These are phyloP conservation scores for Chrysoporthe cubensis DNA, from an alignment of 2,329 filamentous ascomycete species.

Conservation along the genomic window DNA sequence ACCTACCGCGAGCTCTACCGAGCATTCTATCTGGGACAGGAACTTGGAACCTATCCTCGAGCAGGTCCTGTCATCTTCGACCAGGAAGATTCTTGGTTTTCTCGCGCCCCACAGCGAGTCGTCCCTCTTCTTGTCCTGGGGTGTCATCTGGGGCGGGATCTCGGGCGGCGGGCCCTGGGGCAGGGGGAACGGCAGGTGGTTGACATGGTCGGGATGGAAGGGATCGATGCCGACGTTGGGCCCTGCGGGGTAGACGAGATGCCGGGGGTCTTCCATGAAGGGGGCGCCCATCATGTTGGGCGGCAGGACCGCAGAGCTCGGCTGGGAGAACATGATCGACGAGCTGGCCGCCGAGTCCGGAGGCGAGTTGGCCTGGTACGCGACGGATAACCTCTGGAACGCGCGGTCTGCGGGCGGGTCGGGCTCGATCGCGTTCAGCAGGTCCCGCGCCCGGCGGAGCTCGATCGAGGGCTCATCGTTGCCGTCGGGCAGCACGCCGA, in stretches of 20 bases:
- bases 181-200: slow-evolving; percentile 87
- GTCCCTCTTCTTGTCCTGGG: slow-evolving; percentile 39
- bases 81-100: slow-evolving; percentile 82
- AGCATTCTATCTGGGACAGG: slow-evolving; percentile 66
- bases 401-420: slow-evolving; percentile 58
- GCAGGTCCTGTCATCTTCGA: slow-evolving; percentile 78
- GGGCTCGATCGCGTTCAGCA: slow-evolving; percentile 56
- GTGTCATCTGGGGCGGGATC: slow-evolving; percentile 44
- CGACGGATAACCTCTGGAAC: slow-evolving; percentile 58
- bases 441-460: slow-evolving; percentile 60
- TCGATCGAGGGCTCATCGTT: slow-evolving; percentile 53
- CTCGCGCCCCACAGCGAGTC: slow-evolving; percentile 61
- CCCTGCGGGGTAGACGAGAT: slow-evolving; percentile 88
- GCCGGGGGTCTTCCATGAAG: slow-evolving; percentile 57
- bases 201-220: slow-evolving; percentile 90
- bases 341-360: slow-evolving; percentile 55
- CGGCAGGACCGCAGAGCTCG: slow-evolving; percentile 44
- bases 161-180: slow-evolving; percentile 64
- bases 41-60: slow-evolving; percentile 71
- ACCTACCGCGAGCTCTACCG: slow-evolving; percentile 48
- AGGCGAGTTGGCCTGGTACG: slow-evolving; percentile 54
- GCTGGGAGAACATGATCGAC: slow-evolving; percentile 59
- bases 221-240: slow-evolving; percentile 92
- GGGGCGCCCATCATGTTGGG: slow-evolving; percentile 53
- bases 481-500: slow-evolving; percentile 49